Base-by-base conservation (phyloP, 2,329 filamentous ascomycete genomes). In the Fusarium pseudonygamai region DNA sequence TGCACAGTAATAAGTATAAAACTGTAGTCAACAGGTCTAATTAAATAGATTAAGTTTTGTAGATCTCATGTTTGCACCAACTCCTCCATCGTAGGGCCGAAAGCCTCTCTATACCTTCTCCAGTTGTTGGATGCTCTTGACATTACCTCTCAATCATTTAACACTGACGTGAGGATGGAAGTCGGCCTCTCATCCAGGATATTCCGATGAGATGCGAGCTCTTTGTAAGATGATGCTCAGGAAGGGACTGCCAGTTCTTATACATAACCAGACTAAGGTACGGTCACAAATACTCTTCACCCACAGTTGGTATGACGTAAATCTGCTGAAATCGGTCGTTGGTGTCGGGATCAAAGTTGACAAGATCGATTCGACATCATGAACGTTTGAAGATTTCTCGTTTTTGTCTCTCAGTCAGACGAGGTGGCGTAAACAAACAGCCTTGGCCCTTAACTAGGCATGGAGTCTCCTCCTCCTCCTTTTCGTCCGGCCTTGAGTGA, bases 1-100 rank as follows among this genome's bases (percentile, higher is more conserved):
- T 20, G 2, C 7, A 26, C 5, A 13, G 5, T 5, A 46, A 14
- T 28, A 28, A 46, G 13, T 9, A 28, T 16, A 10, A 4, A 26
- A 18, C 5, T 26, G 18, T 4, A 28, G 3, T 4, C 16, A 26
- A 20, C 4, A 26, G 43, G 18, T 20, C 24, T 10, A 46, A 28
- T 8, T 28, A 46, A 20, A 12, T 46, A 14, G 0, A 20, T 20
- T 20, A 3, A 28, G 0, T 7, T 14, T 26, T 20, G 9, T 5
- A 26, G 18, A 2, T 20, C 12, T 26, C 43, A 20, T 20, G 12
- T 1, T 10, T 7, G 24, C 8, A 46, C 12, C 18, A 28, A 20
- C 12, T 46, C 15, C 9, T 46, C 43, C 12, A 28, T 4, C 5
- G 12, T 7, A 4, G n/a, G n/a, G n/a, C 3, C 10, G 15, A 26